Base-by-base conservation (phyloP, 495 filamentous ascomycete species). In the Niebla homalea region DNA sequence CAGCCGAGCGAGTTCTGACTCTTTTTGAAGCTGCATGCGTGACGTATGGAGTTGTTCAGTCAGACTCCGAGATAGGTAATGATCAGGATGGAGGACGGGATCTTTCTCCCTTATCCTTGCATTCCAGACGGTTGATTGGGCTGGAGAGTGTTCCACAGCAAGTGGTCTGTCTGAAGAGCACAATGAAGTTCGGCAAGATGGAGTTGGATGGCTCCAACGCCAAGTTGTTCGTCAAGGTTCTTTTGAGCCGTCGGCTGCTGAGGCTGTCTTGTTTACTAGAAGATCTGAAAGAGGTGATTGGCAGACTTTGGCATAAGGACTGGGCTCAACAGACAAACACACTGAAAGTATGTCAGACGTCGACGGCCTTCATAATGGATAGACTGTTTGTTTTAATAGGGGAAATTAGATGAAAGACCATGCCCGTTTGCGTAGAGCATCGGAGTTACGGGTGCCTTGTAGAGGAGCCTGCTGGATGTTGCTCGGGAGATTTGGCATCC, bases 161-260 rank as follows among this genome's bases (percentile, higher is more conserved):
- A 10, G 60, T 62, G 35, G 57, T 67, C 18, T 67, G 63, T 26
- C 52, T 67, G 19, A 57, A 62, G 22, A 67, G 60, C 38, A 63
- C 60, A 39, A 57, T 62, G 20, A 54, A 54, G 16, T 48, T 66
- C 7, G 65, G 65, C 0, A 47, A 62, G 43, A 63, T 57, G 25
- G 62, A 67, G 18, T 52, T 67, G 2, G 62, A 67, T 21, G 63
- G 63, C 5, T 48, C 49, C n/a, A 62, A 66, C 37, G 44, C 56
- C 3, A 48, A 44, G n/a, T 15, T 66, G 19, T 50, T 66, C 22
- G 59, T 65, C 14, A 55, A 61, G 1, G 62, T 56, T 18, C 50
- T 67, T 0, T 45, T 67, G 6, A 52, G 49, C 5, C 57, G 61
- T 16, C 62, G 49, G 48, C 52, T 60, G 32, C 53, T 62, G 36